Evolutionary conservation across 768 basidiomycete species (phyloP).

Genomic region (Boletus rufocinnamomeus): DNA sequence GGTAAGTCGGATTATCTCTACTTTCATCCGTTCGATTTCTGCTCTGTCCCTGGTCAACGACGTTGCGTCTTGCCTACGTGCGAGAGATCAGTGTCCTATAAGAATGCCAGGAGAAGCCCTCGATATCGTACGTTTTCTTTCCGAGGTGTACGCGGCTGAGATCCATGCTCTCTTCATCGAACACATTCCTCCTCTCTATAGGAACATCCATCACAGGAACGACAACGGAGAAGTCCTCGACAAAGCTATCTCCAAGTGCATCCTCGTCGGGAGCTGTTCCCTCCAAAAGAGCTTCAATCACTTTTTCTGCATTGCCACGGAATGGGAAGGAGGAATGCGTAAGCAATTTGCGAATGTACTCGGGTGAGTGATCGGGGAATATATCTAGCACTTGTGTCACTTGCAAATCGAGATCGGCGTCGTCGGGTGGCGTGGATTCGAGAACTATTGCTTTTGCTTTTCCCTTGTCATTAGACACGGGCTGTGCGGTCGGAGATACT

Average conservation of each 20-base stretch:
- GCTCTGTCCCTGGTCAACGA: conserved; percentile 54
- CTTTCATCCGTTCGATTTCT: conserved; percentile 76
- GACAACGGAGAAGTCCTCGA: background rate
- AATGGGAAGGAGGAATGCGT: conserved; percentile 48
- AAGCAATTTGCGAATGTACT: conserved; percentile 63
- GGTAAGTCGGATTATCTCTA: conserved; percentile 75
- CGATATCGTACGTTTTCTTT: conserved; percentile 57
- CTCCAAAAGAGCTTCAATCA: conserved; percentile 75
- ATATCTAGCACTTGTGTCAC: conserved; percentile 76
- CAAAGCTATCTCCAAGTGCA: conserved; percentile 23
- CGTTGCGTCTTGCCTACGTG: conserved; percentile 46
- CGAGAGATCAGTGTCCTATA: conserved; percentile 7
- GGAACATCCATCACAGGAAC: conserved; percentile 16
- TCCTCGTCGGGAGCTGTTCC: conserved; percentile 57
- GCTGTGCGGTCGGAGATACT: conserved; percentile 37
- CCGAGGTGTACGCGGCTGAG: conserved; percentile 57
- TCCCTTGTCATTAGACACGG: conserved; percentile 33
- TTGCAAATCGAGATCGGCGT: conserved; percentile 54
- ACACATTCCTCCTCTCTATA: conserved; percentile 67
- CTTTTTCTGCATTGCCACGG: conserved; percentile 56
- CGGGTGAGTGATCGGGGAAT: conserved; percentile 58
- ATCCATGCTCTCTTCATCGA: conserved; percentile 74
- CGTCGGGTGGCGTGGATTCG: conserved; percentile 19
- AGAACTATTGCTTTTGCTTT: conserved; percentile 42
- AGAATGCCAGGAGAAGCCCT: background rate